Evolutionary conservation across 805 yeast species (phyloP), one percentile per base, ranked within the genome.

Genomic region (Hanseniaspora jakobsenii): DNA sequence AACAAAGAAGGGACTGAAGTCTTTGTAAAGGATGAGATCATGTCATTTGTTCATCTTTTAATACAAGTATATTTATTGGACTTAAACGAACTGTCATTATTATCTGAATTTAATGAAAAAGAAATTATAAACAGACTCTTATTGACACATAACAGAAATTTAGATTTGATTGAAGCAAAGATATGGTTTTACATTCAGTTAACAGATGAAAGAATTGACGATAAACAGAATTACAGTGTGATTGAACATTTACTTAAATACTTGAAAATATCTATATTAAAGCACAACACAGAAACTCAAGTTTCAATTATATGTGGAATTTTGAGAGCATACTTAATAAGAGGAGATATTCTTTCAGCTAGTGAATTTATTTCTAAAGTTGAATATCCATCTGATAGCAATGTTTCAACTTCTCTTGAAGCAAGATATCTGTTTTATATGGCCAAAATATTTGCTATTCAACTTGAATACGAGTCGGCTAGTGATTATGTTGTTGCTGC

Each of bases 401-500:
- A 76, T 45, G 89, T 91, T 5, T 78, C 85, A 17, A 85, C 84
- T 52, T 81, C 96, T 3, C 73, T 89, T 55, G 85, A 80, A 38
- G 94, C 96, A 7, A 75, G 99, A 63, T 87, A 86, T 60, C 81
- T 77, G 63, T 91, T 81, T 65, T 91, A 91, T 58, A 66, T 86
- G 59, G 89, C 95, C n/a, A 78, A 81, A 52, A 83, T 91, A 56
- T 77, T 77, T 55, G 85, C 96, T 4, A 79, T 91, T 52, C 97
- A 89, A 66, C 74, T 91, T 53, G 87, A 91, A 63, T 91, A 91
- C 62, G 77, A 94, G 2, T 69, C 82, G 16, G 95, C 97, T 1
- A 78, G 81, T 56, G 95, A 87, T 56, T 85, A 77, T 58, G 82
- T 83, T 47, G 81, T 85, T 46, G 85, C 91, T n/a, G 95, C 98